Percentiles rank a stretch among this genome's conserved stretches.
Evolutionary conservation across 805 yeast genomes (phyloP).

Genomic region (Lachancea waltii): DNA sequence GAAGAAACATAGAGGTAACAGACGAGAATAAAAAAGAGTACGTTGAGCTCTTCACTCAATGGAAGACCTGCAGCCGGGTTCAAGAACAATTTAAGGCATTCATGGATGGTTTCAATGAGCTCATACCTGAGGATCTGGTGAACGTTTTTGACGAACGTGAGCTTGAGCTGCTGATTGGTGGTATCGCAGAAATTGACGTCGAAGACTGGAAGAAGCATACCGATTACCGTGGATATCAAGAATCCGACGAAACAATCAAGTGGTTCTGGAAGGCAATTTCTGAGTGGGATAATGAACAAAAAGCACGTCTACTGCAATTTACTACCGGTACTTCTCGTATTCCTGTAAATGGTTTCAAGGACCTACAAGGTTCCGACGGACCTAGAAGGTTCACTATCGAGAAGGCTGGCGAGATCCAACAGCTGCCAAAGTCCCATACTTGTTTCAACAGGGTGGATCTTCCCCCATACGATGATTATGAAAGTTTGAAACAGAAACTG

Average conservation of each 20-base stretch:
- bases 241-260: conserved; percentile 90
- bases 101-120: conserved; percentile 94
- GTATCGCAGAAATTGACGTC: conserved; percentile 94
- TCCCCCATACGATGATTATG: conserved; percentile 87
- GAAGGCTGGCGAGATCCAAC: conserved; percentile 91
- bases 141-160: conserved; percentile 98
- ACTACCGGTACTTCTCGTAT: conserved; percentile 99
- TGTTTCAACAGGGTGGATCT: conserved; percentile 98
- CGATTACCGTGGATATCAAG: conserved; percentile 96
- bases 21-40: conserved; percentile 94
- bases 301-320: conserved; percentile 90
- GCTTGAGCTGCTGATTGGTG: conserved; percentile 92
- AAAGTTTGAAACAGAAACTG: conserved; percentile 78
- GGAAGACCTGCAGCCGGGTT: conserved; percentile 90
- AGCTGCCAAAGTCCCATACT: conserved; percentile 94
- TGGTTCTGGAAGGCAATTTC: conserved; percentile 97
- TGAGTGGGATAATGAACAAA: conserved; percentile 94
- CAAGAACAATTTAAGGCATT: conserved; percentile 95
- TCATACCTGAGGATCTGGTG: conserved; percentile 93
- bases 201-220: conserved; percentile 99
- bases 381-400: conserved; percentile 98
- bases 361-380: conserved; percentile 97
- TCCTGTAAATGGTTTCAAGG: conserved; percentile 98
- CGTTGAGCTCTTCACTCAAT: conserved; percentile 89
- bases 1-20: conserved; percentile 83